A percentile compares a stretch with the other conserved stretches of the same genome.
Conservation (phyloP, 1,139 yeast genomes). For the Neolecta irregularis region DNA sequence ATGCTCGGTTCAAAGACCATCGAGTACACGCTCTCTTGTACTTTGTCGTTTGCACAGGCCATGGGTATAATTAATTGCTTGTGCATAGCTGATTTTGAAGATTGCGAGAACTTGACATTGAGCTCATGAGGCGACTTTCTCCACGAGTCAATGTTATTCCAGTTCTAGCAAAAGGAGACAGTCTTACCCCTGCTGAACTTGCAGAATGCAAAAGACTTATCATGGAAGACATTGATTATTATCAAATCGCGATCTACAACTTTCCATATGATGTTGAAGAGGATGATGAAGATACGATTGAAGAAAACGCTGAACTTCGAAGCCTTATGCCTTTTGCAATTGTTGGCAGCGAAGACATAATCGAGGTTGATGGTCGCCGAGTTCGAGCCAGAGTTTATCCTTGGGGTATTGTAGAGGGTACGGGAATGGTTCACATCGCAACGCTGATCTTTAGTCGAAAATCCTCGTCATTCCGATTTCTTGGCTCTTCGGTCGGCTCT, state of each 20-base stretch:
- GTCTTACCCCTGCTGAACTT: conserved; percentile 65
- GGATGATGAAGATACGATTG: conserved; percentile 50
- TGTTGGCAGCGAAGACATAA: conserved; percentile 53
- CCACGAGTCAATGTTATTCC: conserved; percentile 79
- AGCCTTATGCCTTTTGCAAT: conserved; percentile 75
- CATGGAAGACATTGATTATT: conserved; percentile 57
- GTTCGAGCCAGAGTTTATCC: conserved; percentile 80
- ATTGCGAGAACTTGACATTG: conserved; percentile 55
- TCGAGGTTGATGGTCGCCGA: conserved; percentile 44
- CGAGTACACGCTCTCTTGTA: conserved; percentile 60
- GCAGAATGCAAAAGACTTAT: conserved; percentile 46
- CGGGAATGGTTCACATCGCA: background rate
- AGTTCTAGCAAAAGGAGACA: conserved; percentile 72
- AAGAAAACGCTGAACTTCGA: conserved; percentile 64
- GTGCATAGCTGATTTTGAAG: too few species aligned
- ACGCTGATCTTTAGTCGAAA: conserved; percentile 37
- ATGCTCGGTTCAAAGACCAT: conserved; percentile 58
- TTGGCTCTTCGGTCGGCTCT: conserved; percentile 67
- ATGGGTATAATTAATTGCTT: too few species aligned
- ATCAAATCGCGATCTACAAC: conserved; percentile 69
- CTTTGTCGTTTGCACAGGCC: conserved; percentile 60
- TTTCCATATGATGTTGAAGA: conserved; percentile 50
- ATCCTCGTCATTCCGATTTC: conserved; percentile 71
- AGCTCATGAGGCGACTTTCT: conserved; percentile 61
- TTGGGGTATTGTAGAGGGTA: conserved; percentile 69